Evolutionary conservation across 306 rosid species (phyloP).

Genomic region (Hippophae gyantsensis): DNA sequence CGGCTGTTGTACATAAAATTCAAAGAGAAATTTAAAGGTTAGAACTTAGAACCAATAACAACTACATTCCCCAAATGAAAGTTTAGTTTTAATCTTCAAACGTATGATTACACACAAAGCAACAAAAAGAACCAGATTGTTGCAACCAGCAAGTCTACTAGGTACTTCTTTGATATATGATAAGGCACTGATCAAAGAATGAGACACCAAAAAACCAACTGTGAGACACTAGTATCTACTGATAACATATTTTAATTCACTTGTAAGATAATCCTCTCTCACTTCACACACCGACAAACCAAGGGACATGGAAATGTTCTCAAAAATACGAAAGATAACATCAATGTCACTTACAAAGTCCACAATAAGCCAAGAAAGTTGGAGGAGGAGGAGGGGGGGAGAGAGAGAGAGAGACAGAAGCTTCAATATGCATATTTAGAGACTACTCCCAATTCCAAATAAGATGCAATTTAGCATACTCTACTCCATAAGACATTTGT

Average conservation of each 20-base stretch:
- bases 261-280: neutral
- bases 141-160: neutral
- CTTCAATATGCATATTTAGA: neutral
- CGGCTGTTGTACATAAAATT: constrained; percentile 36
- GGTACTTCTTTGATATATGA: neutral
- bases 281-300: neutral
- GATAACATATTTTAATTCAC: neutral
- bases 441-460: neutral
- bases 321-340: neutral
- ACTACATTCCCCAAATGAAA: neutral
- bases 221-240: neutral
- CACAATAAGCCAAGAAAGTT: neutral
- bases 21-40: neutral
- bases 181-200: neutral
- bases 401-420: no score
- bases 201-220: neutral
- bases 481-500: no score
- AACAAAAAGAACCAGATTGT: neutral
- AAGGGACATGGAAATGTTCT: neutral
- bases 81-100: neutral
- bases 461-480: no score
- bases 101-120: no score
- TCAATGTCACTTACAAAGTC: neutral
- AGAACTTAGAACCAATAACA: neutral
- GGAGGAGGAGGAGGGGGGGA: no score